Conservation (phyloP, 345 rosid genomes). For the Anastatica hierochuntica region DNA sequence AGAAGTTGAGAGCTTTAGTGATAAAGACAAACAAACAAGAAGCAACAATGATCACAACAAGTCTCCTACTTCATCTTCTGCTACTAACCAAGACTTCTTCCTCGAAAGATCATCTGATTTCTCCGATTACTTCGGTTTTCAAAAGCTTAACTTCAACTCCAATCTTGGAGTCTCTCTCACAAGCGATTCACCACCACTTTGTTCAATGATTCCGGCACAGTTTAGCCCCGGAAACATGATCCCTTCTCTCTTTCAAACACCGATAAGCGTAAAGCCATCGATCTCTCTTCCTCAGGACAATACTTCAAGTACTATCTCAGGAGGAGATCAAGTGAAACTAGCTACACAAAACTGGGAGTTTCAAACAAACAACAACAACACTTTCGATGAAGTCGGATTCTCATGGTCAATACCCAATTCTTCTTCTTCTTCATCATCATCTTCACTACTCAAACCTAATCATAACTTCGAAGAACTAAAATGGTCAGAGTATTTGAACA, state of each 20-base stretch:
- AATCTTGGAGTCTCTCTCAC: conserved; percentile 32
- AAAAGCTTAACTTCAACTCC: conserved; percentile 42
- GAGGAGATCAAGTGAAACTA: conserved; percentile 19
- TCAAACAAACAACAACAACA: conserved; percentile 29
- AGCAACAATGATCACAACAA: conserved; percentile 20
- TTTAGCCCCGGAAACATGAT: conserved; percentile 25
- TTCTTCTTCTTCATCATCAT: conserved; percentile 4
- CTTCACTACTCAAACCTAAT: conserved; percentile 15
- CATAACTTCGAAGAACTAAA: conserved; percentile 20
- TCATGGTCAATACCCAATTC: conserved; percentile 23
- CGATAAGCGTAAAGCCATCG: conserved; percentile 43
- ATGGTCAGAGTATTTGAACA: conserved; percentile 29
- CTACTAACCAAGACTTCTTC: conserved; percentile 38
- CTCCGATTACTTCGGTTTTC: conserved; percentile 42
- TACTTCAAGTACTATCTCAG: conserved; percentile 22
- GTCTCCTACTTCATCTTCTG: conserved; percentile 26
- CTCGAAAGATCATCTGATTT: conserved; percentile 38
- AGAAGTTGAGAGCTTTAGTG: conserved; percentile 29
- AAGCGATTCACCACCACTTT: conserved; percentile 22
- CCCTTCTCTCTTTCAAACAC: conserved; percentile 30
- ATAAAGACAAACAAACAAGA: conserved; percentile 24
- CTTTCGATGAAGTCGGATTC: conserved; percentile 21
- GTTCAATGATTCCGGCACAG: conserved; percentile 33
- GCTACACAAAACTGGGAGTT: conserved; percentile 27
- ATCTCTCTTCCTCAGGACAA: conserved; percentile 44